Conservation (phyloP, 1,139 yeast genomes). For the Protomyces lactucae-debilis region DNA sequence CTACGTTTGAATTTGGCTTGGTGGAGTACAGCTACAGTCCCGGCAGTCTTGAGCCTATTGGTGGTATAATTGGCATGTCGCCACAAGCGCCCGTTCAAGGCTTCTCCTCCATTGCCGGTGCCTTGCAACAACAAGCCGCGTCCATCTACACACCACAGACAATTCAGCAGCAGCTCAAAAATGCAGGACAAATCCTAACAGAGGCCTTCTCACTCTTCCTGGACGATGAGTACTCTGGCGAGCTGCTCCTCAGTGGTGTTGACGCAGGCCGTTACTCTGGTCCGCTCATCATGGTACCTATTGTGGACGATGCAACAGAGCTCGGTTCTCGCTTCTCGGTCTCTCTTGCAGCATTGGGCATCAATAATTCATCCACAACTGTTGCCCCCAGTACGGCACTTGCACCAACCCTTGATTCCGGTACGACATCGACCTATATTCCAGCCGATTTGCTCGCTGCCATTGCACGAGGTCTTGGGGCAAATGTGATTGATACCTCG, state of each 20-base stretch:
- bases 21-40: conserved; percentile 26
- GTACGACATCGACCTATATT: conserved; percentile 55
- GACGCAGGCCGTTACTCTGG: conserved; percentile 53
- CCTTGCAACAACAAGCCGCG: background rate
- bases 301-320: conserved; percentile 30
- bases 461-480: conserved; percentile 44
- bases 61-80: conserved; percentile 28
- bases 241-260: conserved; percentile 55
- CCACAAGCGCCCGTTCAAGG: conserved; percentile 14
- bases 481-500: conserved; percentile 36
- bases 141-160: conserved; percentile 18
- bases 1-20: conserved; percentile 22
- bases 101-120: conserved; percentile 1
- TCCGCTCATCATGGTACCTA: conserved; percentile 36
- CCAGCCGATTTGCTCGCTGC: conserved; percentile 43
- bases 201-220: conserved; percentile 43
- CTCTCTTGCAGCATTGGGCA: conserved; percentile 27
- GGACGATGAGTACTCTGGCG: conserved; percentile 45
- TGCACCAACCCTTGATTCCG: conserved; percentile 51
- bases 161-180: conserved; percentile 18
- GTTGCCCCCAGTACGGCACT: conserved; percentile 24
- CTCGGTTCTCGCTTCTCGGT: conserved; percentile 26
- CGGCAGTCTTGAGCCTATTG: conserved; percentile 8
- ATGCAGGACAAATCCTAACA: conserved; percentile 14
- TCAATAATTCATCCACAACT: background rate